A percentile compares a stretch with the other conserved stretches of the same genome.
Conservation (phyloP, 352 stramenopile genomes). For the Globisporangium heterothallicum region DNA sequence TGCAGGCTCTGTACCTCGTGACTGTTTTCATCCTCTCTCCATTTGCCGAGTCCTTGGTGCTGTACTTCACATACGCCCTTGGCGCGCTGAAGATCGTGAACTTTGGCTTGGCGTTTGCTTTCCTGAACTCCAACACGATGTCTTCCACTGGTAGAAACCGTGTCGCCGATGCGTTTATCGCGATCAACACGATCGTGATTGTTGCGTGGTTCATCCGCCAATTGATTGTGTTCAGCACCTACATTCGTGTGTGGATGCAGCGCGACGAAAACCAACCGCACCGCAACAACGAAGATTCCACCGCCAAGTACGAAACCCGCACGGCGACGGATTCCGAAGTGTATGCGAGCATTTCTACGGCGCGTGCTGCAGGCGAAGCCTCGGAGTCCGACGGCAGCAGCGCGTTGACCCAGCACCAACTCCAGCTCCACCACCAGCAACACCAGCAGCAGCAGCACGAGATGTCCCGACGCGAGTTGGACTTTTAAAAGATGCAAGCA, state of each 20-base stretch:
- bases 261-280: conserved; percentile 28
- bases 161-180: conserved; percentile 53
- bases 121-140: conserved; percentile 46
- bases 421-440: conserved; percentile 9
- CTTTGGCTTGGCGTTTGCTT: conserved; percentile 50
- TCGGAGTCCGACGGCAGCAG: conserved; percentile 4
- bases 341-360: conserved; percentile 34
- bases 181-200: conserved; percentile 58
- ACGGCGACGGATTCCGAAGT: conserved; percentile 36
- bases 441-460: conserved; percentile 11
- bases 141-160: conserved; percentile 24
- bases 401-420: conserved; percentile 12
- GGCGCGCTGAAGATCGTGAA: conserved; percentile 52
- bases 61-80: conserved; percentile 45
- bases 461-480: conserved; percentile 15
- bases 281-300: conserved; percentile 15
- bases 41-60: conserved; percentile 32
- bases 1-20: conserved; percentile 49
- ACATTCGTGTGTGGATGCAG: conserved; percentile 52
- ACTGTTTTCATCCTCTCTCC: conserved; percentile 37
- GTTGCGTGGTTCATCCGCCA: conserved; percentile 52
- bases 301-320: conserved; percentile 28
- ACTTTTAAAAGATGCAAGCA: conserved; percentile 10
- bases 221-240: conserved; percentile 50
- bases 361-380: conserved; percentile 12